These are phyloP conservation scores for Cyathus striatus DNA, from an alignment of 768 basidiomycete species.

Conservation along the genomic window DNA sequence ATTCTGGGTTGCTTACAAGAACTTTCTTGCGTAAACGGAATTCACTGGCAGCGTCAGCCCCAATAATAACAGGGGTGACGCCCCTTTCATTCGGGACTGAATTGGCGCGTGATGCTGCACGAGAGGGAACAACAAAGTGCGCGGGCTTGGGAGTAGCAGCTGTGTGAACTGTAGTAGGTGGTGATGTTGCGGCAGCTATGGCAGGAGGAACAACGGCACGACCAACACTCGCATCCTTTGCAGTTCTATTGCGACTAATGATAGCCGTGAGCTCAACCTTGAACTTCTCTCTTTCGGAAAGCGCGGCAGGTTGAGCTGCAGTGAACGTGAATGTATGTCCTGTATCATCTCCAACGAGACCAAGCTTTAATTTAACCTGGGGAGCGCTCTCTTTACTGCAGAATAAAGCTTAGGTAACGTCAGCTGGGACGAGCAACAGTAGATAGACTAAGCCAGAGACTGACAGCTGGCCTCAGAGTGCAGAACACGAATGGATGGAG, in stretches of 20 bases:
- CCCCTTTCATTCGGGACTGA: conserved; percentile 54
- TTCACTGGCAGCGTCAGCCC: conserved; percentile 58
- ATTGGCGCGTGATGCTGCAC: conserved; percentile 56
- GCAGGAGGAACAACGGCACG: conserved; percentile 22
- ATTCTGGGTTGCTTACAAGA: conserved; percentile 69
- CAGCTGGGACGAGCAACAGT: conserved; percentile 8
- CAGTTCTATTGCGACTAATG: conserved; percentile 66
- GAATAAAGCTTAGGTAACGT: conserved; percentile 56
- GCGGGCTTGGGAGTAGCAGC: conserved; percentile 25
- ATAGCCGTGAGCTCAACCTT: conserved; percentile 75
- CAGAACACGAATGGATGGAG: conserved; percentile 58
- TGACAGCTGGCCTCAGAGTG: conserved; percentile 59
- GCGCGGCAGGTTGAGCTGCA: conserved; percentile 57
- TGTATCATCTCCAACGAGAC: conserved; percentile 59
- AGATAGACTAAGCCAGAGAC: conserved; percentile 18
- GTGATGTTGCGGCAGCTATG: conserved; percentile 6
- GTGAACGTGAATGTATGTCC: conserved; percentile 84
- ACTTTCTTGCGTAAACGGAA: conserved; percentile 77
- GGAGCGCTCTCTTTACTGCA: conserved; percentile 82
- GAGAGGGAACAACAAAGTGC: conserved; percentile 19
- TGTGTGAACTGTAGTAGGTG: conserved; percentile 14
- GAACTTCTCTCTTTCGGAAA: conserved; percentile 75
- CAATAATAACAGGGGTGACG: conserved; percentile 50
- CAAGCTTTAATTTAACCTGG: conserved; percentile 75
- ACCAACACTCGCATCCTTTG: conserved; percentile 23